Conservation (phyloP, 1,139 yeast genomes). For the Yamadazyma taylorii region DNA sequence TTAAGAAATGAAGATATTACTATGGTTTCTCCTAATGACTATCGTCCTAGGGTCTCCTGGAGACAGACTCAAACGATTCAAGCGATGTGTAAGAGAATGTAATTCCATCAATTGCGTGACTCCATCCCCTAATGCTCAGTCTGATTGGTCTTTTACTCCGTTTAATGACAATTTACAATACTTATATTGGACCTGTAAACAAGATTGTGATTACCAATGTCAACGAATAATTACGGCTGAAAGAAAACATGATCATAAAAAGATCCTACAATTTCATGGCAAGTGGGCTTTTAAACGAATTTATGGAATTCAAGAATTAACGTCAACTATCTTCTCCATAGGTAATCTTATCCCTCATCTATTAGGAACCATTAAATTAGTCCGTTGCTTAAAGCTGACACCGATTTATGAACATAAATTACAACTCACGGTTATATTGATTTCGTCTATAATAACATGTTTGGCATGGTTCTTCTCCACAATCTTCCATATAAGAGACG, state of each 20-base stretch:
- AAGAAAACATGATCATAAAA: slow-evolving; percentile 44
- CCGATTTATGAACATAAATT: slow-evolving; percentile 13
- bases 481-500: slow-evolving; percentile 85
- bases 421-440: slow-evolving; percentile 41
- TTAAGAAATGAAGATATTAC: neutral
- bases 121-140: neutral
- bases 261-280: slow-evolving; percentile 85
- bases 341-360: slow-evolving; percentile 79
- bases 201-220: slow-evolving; percentile 90
- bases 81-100: slow-evolving; percentile 66
- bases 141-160: slow-evolving; percentile 26
- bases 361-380: slow-evolving; percentile 50
- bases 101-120: slow-evolving; percentile 26
- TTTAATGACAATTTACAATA: slow-evolving; percentile 41
- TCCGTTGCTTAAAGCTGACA: slow-evolving; percentile 14
- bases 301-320: slow-evolving; percentile 79
- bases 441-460: slow-evolving; percentile 60
- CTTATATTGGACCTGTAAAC: slow-evolving; percentile 74
- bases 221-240: slow-evolving; percentile 68
- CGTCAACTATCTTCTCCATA: slow-evolving; percentile 77
- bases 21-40: neutral
- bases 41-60: slow-evolving; percentile 61
- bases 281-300: slow-evolving; percentile 91
- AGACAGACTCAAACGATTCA: slow-evolving; percentile 70
- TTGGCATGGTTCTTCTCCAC: slow-evolving; percentile 87